Evolutionary conservation across 192 early-diverging fungal genomes (phyloP), one percentile per base, ranked within the genome.

Genomic region (Backusella circina): DNA sequence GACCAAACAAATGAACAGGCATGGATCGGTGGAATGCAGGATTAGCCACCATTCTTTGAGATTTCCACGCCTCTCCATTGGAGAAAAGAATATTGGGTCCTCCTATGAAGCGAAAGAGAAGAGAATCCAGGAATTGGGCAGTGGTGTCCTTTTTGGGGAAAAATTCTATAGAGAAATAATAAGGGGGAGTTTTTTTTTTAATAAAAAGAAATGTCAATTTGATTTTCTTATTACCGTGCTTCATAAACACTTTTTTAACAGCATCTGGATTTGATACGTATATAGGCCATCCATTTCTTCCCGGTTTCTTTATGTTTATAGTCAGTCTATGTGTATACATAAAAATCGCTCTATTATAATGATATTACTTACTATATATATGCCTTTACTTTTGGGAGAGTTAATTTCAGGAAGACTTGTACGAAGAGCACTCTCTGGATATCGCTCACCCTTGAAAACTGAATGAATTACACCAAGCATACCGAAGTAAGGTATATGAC

Each of bases 1-100:
- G 2, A 15, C 75, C 72, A 71, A 81, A 81, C 0, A 77, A 28
- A 0, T 65, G 38, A 0, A 71, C 67, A 21, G 75, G 80, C 54
- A 77, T 71, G 2, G 80, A 72, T 18, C 75, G 67, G 39, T 67
- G 44, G 51, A 81, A 81, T 31, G 39, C 39, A 13, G 39, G 39
- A 13, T 41, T 41, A 1, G 39, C 39, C 21, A 61, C 35, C 5
- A 38, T 67, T 67, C 66, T 67, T 8, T 67, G 66, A 0, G 16
- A 15, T 67, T 37, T 67, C 66, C 66, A 67, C 3, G 65, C 37
- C 12, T 47, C 18, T 2, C 70, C 70, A 35, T 76, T 80, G 1
- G 26, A 1, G 3, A 73, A 26, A 2, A 64, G 9, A 5, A 73
- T 5, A 37, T 64, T 73, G 9, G 51, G 57, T 1, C 57, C 57